Percentiles rank a stretch among this genome's conserved stretches.
These are phyloP conservation scores for Botryotinia convoluta DNA, from an alignment of 2,329 filamentous ascomycete genomes.

Conservation along the genomic window DNA sequence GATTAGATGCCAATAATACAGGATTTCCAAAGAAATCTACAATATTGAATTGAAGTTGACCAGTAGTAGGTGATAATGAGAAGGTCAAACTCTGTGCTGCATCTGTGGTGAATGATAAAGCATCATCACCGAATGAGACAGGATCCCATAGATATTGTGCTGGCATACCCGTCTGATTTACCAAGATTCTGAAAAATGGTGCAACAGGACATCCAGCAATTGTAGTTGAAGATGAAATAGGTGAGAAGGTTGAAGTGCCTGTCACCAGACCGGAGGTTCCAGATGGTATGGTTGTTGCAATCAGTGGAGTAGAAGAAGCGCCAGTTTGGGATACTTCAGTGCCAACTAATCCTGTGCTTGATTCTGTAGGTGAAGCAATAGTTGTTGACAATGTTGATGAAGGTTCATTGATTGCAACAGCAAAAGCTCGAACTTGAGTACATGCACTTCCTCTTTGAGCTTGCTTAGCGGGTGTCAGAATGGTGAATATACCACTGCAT, in stretches of 20 bases:
- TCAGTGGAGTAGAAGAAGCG: background rate
- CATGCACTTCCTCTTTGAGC: conserved; percentile 17
- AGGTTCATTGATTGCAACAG: conserved; percentile 10
- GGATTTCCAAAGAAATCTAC: conserved; percentile 19
- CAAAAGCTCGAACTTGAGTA: conserved; percentile 18
- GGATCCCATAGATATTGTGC: conserved; percentile 26
- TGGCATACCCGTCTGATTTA: conserved; percentile 11
- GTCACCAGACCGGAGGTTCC: background rate
- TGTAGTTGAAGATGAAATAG: conserved; percentile 9
- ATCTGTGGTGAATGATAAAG: conserved; percentile 22
- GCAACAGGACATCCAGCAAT: conserved; percentile 20
- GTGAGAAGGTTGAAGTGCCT: conserved; percentile 8
- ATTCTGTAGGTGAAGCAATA: background rate
- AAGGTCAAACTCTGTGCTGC: conserved; percentile 21
- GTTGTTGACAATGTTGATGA: background rate
- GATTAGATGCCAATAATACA: conserved; percentile 24
- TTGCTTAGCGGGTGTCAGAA: conserved; percentile 22
- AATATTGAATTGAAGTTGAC: conserved; percentile 25
- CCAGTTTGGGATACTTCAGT: background rate
- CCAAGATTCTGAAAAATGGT: conserved; percentile 25
- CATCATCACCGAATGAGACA: conserved; percentile 22
- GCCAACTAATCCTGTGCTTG: background rate
- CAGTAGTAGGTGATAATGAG: conserved; percentile 19
- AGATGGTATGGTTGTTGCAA: conserved; percentile 11
- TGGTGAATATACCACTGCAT: conserved; percentile 23